These are phyloP conservation scores for Globisporangium viniferum DNA, from an alignment of 352 stramenopile species.

Conservation along the genomic window DNA sequence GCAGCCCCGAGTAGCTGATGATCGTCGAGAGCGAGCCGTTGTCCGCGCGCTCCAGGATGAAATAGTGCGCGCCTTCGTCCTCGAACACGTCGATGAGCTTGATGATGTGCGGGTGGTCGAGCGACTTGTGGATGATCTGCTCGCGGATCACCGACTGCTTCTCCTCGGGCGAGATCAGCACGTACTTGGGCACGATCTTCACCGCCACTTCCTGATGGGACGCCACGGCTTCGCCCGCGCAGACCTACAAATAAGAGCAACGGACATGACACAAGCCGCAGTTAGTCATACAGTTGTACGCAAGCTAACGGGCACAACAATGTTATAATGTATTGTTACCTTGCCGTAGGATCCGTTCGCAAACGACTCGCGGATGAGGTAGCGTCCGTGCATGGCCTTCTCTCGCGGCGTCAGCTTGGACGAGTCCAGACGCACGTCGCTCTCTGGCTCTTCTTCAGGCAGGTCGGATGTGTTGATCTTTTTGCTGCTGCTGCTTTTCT, in stretches of 20 bases:
- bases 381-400: conserved; percentile 66
- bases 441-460: conserved; percentile 6
- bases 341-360: conserved; percentile 68
- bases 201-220: conserved; percentile 62
- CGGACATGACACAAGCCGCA: not conserved
- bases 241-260: conserved; percentile 23
- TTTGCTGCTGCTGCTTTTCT: conserved; percentile 4
- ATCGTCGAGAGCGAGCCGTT: conserved; percentile 50
- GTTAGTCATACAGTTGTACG: conserved; percentile 10
- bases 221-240: conserved; percentile 40
- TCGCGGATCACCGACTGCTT: conserved; percentile 74
- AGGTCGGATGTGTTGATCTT: conserved; percentile 3
- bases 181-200: conserved; percentile 77
- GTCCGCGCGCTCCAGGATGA: conserved; percentile 66
- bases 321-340: conserved; percentile 16
- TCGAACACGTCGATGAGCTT: conserved; percentile 74
- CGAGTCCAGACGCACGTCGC: conserved; percentile 19
- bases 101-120: conserved; percentile 71
- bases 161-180: conserved; percentile 63
- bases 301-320: not conserved
- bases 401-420: conserved; percentile 52
- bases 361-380: conserved; percentile 73
- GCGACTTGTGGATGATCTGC: conserved; percentile 61
- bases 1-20: conserved; percentile 46
- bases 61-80: conserved; percentile 71